These are phyloP conservation scores for Thermothelomyces thermophilus DNA, from an alignment of 2,329 filamentous ascomycete species.

Conservation along the genomic window DNA sequence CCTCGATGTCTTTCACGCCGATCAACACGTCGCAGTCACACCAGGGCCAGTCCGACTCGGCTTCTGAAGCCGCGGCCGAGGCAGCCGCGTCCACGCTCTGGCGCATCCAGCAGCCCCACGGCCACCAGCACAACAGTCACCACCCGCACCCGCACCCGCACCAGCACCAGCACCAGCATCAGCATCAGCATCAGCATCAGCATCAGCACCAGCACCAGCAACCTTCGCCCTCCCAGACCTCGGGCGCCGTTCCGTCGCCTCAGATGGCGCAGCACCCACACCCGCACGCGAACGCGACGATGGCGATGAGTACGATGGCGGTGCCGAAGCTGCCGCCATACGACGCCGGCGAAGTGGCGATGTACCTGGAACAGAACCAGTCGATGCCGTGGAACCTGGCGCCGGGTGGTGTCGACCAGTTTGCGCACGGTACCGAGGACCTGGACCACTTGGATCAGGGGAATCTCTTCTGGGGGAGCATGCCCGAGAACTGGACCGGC, in stretches of 20 bases:
- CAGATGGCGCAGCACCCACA: slow-evolving; percentile 17
- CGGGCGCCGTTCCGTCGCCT: slow-evolving; percentile 16
- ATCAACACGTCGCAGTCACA: slow-evolving; percentile 30
- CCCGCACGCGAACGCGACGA: neutral
- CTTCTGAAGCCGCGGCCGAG: slow-evolving; percentile 5
- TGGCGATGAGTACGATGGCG: neutral
- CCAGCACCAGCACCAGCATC: neutral
- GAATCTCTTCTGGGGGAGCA: slow-evolving; percentile 21
- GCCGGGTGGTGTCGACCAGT: slow-evolving; percentile 25
- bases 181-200: neutral
- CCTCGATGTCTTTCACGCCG: slow-evolving; percentile 34
- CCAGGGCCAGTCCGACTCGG: slow-evolving; percentile 1
- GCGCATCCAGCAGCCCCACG: slow-evolving; percentile 10
- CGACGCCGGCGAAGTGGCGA: slow-evolving; percentile 13
- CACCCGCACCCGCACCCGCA: slow-evolving; percentile 2
- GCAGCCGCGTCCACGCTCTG: slow-evolving; percentile 12
- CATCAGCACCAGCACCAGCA: slow-evolving; percentile 6
- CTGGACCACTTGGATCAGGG: slow-evolving; percentile 17
- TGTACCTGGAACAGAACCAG: slow-evolving; percentile 23
- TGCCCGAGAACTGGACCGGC: slow-evolving; percentile 7
- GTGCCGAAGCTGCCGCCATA: slow-evolving; percentile 17
- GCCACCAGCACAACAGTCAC: neutral
- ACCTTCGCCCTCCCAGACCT: slow-evolving; percentile 22
- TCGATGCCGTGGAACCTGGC: slow-evolving; percentile 26
- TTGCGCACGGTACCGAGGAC: slow-evolving; percentile 25